Base-by-base conservation (phyloP, 1,139 yeast species). In the Yamadazyma spencermartinsiae region DNA sequence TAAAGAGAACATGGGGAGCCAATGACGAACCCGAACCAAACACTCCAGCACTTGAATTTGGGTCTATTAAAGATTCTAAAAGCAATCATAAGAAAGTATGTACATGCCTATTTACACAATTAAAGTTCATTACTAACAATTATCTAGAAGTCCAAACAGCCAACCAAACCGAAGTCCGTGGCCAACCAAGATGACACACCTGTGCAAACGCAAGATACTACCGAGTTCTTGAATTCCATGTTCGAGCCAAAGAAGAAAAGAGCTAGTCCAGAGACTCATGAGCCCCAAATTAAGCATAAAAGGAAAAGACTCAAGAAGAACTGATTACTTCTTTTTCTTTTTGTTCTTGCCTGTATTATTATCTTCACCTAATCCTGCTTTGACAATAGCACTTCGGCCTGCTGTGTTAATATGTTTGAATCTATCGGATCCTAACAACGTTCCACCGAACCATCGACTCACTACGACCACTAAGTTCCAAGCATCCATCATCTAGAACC, bases 401-500 rank as follows among this genome's bases (percentile, higher is more conserved):
- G 88, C 80, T 3, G 90, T 74, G 53, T 90, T 92, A 43, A 92
- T 94, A 58, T 92, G 98, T 54, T 86, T 89, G 68, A 92, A 92
- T 45, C 97, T 66, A 57, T 88, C 97, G 0, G 98, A 94, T 0
- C 98, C 98, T 20, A 92, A 63, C 47, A 85, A 95, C 0, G 76
- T 74, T 5, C 99, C 99, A 15, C 96, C 97, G 58, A 78, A 94
- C 97, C 98, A 92, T 46, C 99, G 65, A 29, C 87, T 79, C 7
- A 89, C 96, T 16, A 85, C 87, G 8, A 90, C 96, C 45, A 89
- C 77, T 3, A 87, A 86, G 56, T 90, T 82, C 86, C 89, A 81
- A 1, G 79, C 85, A 52, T 86, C 92, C 88, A 85, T 83, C 65
- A 78, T 72, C 63, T 71, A 38, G 42, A 31, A 31, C 65, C 61